phyloP scores from a whole-genome alignment of 495 filamentous ascomycete species.

The Penicillium longicatenatum region DNA sequence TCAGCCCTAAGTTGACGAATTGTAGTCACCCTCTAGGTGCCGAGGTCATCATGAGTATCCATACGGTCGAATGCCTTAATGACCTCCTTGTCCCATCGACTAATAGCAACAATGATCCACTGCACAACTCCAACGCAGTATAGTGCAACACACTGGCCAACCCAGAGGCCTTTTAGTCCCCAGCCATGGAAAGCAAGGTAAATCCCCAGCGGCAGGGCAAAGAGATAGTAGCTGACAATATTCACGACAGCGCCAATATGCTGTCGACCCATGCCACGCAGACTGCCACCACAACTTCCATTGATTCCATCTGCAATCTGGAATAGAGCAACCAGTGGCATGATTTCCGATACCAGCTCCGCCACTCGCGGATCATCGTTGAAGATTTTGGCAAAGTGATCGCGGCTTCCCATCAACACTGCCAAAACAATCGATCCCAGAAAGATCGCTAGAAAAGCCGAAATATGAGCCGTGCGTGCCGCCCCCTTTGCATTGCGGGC shows the following conservation, averaged over 20 bases:
- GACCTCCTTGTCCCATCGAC: constrained; percentile 79
- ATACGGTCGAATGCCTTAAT: constrained; percentile 74
- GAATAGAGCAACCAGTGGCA: constrained; percentile 88
- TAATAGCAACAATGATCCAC: constrained; percentile 78
- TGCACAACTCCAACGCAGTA: constrained; percentile 80
- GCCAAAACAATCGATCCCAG: constrained; percentile 70
- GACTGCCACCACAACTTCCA: constrained; percentile 78
- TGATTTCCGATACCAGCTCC: constrained; percentile 74
- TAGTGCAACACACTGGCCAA: constrained; percentile 86
- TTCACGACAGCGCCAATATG: constrained; percentile 90
- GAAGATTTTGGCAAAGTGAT: constrained; percentile 81
- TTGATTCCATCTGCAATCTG: constrained; percentile 91
- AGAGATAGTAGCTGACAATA: constrained; percentile 81
- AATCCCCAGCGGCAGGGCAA: constrained; percentile 80
- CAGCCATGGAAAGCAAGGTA: constrained; percentile 88
- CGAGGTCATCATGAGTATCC: constrained; percentile 41
- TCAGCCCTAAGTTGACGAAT: too few species aligned
- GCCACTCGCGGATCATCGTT: constrained; percentile 78
- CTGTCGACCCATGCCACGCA: constrained; percentile 86
- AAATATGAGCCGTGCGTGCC: constrained; percentile 71
- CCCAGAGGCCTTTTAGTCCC: constrained; percentile 82
- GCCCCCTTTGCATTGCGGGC: constrained; percentile 68
- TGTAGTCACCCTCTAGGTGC: too few species aligned
- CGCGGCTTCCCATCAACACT: constrained; percentile 69
- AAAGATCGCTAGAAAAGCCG: constrained; percentile 72